Percentiles rank a stretch among this genome's conserved stretches.
Evolutionary conservation across 129 eudicot species (phyloP).

Genomic region (Pseudognaphalium luteoalbum): DNA sequence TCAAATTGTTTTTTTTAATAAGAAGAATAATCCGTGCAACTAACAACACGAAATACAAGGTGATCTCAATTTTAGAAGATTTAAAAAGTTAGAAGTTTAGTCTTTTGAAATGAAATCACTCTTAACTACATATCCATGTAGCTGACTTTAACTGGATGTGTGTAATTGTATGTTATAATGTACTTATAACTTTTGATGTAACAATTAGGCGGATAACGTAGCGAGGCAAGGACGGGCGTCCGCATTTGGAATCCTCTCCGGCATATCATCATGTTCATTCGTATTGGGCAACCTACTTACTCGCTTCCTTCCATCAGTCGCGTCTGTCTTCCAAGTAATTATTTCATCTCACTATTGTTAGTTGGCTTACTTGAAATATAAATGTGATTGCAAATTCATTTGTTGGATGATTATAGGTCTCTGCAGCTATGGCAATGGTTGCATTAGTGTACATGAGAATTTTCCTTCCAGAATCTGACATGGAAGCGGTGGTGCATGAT

Average conservation of each 20-base stretch:
- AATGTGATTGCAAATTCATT: neutral
- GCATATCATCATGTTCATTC: slow-evolving; percentile 49
- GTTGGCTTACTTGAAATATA: neutral
- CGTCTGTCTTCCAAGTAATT: slow-evolving; percentile 54
- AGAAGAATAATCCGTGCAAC: too few species aligned
- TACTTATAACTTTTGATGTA: too few species aligned
- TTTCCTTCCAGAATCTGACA: slow-evolving; percentile 55
- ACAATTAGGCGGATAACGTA: slow-evolving; percentile 55
- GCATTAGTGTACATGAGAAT: slow-evolving; percentile 63
- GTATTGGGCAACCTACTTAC: slow-evolving; percentile 53
- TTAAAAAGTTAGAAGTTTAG: too few species aligned
- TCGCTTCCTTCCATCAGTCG: slow-evolving; percentile 61
- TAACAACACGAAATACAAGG: too few species aligned
- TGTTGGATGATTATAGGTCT: slow-evolving; percentile 37
- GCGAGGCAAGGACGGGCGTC: slow-evolving; percentile 47
- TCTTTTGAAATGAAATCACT: too few species aligned
- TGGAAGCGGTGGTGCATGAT: neutral
- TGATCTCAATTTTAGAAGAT: too few species aligned
- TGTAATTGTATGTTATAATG: too few species aligned
- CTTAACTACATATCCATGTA: too few species aligned
- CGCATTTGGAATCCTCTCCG: slow-evolving; percentile 57
- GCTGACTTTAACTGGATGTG: too few species aligned
- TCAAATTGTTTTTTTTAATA: too few species aligned
- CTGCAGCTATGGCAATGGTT: slow-evolving; percentile 51
- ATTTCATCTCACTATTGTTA: neutral